A percentile compares a stretch with the other conserved stretches of the same genome.
phyloP scores from a whole-genome alignment of 768 basidiomycete species.

The Lepiota brunneoincarnata region DNA sequence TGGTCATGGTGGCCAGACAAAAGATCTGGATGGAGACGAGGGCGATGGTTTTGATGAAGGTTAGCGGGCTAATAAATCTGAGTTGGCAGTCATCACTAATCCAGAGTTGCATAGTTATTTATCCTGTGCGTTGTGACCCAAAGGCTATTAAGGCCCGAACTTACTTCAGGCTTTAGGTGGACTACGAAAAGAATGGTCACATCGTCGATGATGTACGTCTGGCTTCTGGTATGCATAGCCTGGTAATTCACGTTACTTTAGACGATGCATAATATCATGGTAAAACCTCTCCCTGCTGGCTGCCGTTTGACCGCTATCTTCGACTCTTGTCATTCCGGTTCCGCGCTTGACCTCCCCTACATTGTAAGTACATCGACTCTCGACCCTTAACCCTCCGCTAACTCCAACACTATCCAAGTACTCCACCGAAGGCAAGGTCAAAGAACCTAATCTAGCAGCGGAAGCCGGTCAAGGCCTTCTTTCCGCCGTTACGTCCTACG shows the following conservation, averaged over 20 bases:
- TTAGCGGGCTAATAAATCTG: conserved; percentile 18
- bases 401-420: conserved; percentile 48
- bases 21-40: conserved; percentile 83
- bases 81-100: background rate
- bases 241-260: conserved; percentile 20
- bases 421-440: conserved; percentile 92
- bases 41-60: conserved; percentile 84
- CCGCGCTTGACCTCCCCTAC: conserved; percentile 77
- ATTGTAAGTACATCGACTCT: conserved; percentile 37
- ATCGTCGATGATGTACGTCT: conserved; percentile 86
- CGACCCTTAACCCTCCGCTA: background rate
- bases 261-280: conserved; percentile 80
- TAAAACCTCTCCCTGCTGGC: conserved; percentile 74
- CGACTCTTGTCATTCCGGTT: conserved; percentile 88
- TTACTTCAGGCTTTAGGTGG: conserved; percentile 29
- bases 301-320: conserved; percentile 87
- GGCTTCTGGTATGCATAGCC: background rate
- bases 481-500: conserved; percentile 74
- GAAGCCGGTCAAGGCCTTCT: conserved; percentile 88
- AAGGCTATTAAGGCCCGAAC: background rate
- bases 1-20: conserved; percentile 90
- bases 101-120: conserved; percentile 58
- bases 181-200: conserved; percentile 57
- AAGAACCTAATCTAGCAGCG: conserved; percentile 86
- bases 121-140: conserved; percentile 63